These are phyloP conservation scores for Carex kokanica DNA, from an alignment of 176 grass and related monocot species.

Conservation along the genomic window DNA sequence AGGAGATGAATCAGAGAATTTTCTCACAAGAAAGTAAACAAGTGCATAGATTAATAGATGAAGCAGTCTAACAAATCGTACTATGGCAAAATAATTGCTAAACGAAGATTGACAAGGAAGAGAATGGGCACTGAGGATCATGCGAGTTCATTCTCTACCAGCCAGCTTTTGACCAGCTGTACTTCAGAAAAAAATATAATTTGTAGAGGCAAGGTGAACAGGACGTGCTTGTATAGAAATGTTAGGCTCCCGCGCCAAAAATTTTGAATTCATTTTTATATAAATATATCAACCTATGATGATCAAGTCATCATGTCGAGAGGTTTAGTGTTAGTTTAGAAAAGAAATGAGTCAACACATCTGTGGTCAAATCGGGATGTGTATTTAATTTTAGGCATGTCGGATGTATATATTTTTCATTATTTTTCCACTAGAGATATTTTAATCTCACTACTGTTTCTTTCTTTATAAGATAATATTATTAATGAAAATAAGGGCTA, in stretches of 20 bases:
- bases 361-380: neutral
- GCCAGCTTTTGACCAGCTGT: too few relatives aligned
- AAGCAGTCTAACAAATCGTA: too few relatives aligned
- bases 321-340: neutral
- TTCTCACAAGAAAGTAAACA: too few relatives aligned
- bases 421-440: neutral
- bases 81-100: too few relatives aligned
- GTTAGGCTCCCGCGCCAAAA: neutral
- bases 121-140: too few relatives aligned
- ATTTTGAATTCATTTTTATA: neutral
- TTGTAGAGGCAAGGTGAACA: neutral
- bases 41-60: too few relatives aligned
- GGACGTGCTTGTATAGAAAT: neutral
- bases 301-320: constrained; percentile 12
- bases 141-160: too few relatives aligned
- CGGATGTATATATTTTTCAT: neutral
- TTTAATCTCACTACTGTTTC: neutral
- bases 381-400: neutral
- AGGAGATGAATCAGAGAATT: too few relatives aligned
- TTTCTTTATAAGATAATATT: neutral
- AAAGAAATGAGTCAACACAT: neutral
- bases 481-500: neutral
- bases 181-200: too few relatives aligned
- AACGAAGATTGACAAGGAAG: too few relatives aligned
- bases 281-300: neutral